A percentile compares a stretch with the other conserved stretches of the same genome.
These are phyloP conservation scores for Mucor lusitanicus DNA, from an alignment of 371 early-diverging fungal genomes.

Conservation along the genomic window DNA sequence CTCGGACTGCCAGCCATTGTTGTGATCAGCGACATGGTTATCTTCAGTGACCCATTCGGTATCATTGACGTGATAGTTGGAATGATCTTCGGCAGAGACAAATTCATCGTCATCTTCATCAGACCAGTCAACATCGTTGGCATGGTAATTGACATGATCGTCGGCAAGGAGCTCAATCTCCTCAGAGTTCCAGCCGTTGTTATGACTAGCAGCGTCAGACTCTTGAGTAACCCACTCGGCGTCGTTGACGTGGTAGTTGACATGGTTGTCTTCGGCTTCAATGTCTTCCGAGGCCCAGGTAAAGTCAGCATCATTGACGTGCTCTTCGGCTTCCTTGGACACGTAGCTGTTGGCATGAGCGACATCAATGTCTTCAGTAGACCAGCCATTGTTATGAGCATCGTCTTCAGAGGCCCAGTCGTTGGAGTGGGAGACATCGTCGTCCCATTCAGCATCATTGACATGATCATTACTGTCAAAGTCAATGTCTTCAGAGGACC, in stretches of 20 bases:
- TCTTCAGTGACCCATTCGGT: constrained; percentile 19
- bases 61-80: constrained; percentile 8
- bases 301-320: constrained; percentile 14
- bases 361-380: constrained; percentile 15
- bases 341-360: constrained; percentile 4
- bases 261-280: constrained; percentile 2
- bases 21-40: not conserved
- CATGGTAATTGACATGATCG: constrained; percentile 5
- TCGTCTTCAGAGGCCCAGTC: constrained; percentile 7
- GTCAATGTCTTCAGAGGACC: constrained; percentile 27
- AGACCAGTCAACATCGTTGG: constrained; percentile 22
- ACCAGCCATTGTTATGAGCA: constrained; percentile 13
- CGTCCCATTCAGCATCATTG: constrained; percentile 13
- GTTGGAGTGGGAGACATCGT: not conserved
- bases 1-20: constrained; percentile 16
- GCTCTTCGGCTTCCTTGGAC: constrained; percentile 9
- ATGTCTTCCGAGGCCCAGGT: constrained; percentile 14
- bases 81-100: not conserved
- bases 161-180: not conserved
- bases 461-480: not conserved
- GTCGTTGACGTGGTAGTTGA: constrained; percentile 5
- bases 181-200: constrained; percentile 19
- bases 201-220: not conserved
- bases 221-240: constrained; percentile 16
- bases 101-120: not conserved